Base-by-base conservation (phyloP, 108 stramenopile genomes). In the Ochromonas danica region DNA sequence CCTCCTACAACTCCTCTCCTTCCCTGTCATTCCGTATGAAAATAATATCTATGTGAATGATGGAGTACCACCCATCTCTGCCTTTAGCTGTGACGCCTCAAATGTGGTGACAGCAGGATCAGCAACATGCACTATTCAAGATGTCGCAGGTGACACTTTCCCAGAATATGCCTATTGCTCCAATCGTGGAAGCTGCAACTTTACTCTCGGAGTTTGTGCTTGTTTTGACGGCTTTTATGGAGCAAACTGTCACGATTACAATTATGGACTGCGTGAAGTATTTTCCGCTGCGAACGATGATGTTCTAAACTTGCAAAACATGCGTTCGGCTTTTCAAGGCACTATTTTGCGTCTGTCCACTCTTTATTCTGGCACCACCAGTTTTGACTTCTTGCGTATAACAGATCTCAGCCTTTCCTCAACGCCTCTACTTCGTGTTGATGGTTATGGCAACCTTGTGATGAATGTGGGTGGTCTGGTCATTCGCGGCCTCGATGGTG, bases 161-260 rank as follows among this genome's bases (percentile, higher is more conserved):
- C 28, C 72, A 27, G 72, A 75, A 42, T 75, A 75, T 41, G 40
- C 72, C 17, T 75, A 33, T 41, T 75, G 72, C 40, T 57, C 45
- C 3, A 75, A 75, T 36, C 43, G 72, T 31, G 72, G 72, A 27
- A 33, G 3, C 17, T 75, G 72, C 31, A 36, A 75, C 72, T 75
- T 75, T 25, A 41, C 6, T 41, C 6, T 33, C 10, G 72, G 72
- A 6, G 10, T 6, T 10, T 75, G 72, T 36, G 38, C 14, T 41
- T 75, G 72, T 41, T 39, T 42, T 41, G n/a, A 75, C 3, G 40
- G 31, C 40, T 75, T 75, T 36, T 14, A 3, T 6, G 38, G 31
- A 3, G 3, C 45, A 38, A 75, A 75, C 40, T 75, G 72, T 36
- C 14, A 36, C 40, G 28, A 17, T 6, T 75, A 42, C 31, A 36